Evolutionary conservation across 441 rosid genomes (phyloP).

Genomic region (Jatropha multifida): DNA sequence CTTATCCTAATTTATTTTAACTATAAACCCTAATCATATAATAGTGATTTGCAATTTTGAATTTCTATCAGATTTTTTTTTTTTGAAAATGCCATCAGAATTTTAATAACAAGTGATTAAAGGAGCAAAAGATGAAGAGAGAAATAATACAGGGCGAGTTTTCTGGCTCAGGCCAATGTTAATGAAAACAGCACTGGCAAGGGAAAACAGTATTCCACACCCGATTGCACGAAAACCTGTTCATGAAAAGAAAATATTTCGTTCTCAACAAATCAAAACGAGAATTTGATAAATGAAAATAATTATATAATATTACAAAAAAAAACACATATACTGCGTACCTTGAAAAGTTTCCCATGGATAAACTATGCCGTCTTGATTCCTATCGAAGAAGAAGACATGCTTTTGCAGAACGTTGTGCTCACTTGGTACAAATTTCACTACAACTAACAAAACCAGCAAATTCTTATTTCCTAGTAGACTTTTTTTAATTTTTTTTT

Average conservation of each 20-base stretch:
- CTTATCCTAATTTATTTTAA: too few species aligned
- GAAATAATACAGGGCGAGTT: constrained; percentile 67
- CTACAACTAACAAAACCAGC: constrained; percentile 8
- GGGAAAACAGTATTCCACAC: constrained; percentile 47
- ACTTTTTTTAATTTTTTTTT: too few species aligned
- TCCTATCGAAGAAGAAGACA: constrained; percentile 76
- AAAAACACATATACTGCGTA: background rate
- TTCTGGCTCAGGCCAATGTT: constrained; percentile 60
- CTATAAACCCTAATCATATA: too few species aligned
- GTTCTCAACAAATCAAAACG: background rate
- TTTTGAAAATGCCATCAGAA: too few species aligned
- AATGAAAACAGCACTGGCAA: constrained; percentile 47
- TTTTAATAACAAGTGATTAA: background rate
- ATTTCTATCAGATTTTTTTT: too few species aligned
- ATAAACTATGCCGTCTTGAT: constrained; percentile 73
- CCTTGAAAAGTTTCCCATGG: constrained; percentile 88
- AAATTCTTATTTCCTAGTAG: too few species aligned
- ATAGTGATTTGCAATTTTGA: too few species aligned
- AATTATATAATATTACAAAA: background rate
- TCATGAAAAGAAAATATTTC: background rate
- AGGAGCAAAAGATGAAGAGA: background rate
- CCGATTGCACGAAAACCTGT: constrained; percentile 89
- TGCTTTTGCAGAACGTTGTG: constrained; percentile 67
- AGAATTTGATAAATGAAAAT: background rate
- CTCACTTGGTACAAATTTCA: constrained; percentile 39